Base-by-base conservation (phyloP, 2,329 filamentous ascomycete species). In the Colletotrichum lini region DNA sequence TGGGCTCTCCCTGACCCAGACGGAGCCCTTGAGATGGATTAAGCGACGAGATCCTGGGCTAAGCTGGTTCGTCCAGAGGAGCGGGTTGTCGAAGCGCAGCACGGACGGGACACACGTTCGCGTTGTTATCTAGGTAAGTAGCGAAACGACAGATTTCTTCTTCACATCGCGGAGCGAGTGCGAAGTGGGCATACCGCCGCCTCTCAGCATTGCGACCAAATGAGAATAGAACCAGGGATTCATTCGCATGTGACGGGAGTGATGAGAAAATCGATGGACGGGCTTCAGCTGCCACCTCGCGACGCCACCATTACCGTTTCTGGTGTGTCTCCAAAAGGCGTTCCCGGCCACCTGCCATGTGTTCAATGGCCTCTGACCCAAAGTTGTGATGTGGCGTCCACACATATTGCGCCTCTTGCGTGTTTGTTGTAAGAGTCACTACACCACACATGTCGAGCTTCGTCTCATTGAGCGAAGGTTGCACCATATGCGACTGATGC, bases 381-480 rank as follows among this genome's bases (percentile, higher is more conserved):
- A 15, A 16, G 40, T 26, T 21, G 26, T 61, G 58, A 44, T 18
- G 26, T 18, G 23, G 40, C 23, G 30, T 30, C 6, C 8, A 9
- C 58, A 61, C 58, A 61, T 18, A 13, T 49, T 44, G 26, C 44
- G 57, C 44, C 26, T n/a, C 58, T 38, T 44, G 26, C 26, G 57
- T 60, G 18, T 16, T 13, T 15, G 57, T 6, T 38, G 40, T n/a
- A n/a, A 42, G 6, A 12, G 18, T 56, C 53, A 56, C 35, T 2
- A 23, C n/a, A 2, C 4, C 30, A 4, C 35, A 5, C 6, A 40
- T 18, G 18, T 18, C 8, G 18, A 9, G 3, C 12, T 30, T 30
- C 8, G 4, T n/a, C 15, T 23, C 18, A 6, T 56, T 35, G 13
- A 56, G 30, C 38, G 8, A 50, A 50, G 45, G 18, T 4, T 40